phyloP scores from a whole-genome alignment of 2,329 filamentous ascomycete species.

The Colletotrichum sp. region DNA sequence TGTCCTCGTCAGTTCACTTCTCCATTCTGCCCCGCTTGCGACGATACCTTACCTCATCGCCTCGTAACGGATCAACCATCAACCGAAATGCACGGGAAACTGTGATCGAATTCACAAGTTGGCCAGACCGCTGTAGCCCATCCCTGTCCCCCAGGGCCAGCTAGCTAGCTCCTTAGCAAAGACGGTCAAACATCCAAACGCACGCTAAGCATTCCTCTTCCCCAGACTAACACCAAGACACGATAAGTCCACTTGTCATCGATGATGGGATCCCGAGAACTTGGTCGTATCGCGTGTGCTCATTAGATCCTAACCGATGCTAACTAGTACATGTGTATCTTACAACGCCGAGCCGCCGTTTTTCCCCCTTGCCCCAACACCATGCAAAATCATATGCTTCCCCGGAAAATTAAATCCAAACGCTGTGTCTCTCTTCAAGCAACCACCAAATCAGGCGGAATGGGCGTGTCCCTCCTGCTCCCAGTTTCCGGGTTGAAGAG shows the following conservation, averaged over 20 bases:
- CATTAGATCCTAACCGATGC: neutral
- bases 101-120: neutral
- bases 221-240: neutral
- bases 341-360: constrained; percentile 4
- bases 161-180: neutral
- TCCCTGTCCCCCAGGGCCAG: neutral
- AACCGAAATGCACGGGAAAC: neutral
- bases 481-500: constrained; percentile 31
- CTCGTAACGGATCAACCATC: neutral
- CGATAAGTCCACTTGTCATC: neutral
- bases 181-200: neutral
- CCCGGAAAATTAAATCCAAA: neutral
- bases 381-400: neutral
- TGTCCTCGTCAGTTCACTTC: constrained; percentile 9
- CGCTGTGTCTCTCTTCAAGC: neutral
- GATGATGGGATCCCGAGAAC: neutral
- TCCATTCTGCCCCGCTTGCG: neutral
- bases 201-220: neutral
- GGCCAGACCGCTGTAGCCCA: neutral
- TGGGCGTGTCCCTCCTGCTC: constrained; percentile 37
- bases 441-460: constrained; percentile 33
- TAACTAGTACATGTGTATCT: constrained; percentile 3
- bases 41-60: neutral
- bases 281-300: constrained; percentile 12
- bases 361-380: neutral